Evolutionary conservation across 768 basidiomycete species (phyloP), one percentile per base, ranked within the genome.

Genomic region (Clathrus columnatus): DNA sequence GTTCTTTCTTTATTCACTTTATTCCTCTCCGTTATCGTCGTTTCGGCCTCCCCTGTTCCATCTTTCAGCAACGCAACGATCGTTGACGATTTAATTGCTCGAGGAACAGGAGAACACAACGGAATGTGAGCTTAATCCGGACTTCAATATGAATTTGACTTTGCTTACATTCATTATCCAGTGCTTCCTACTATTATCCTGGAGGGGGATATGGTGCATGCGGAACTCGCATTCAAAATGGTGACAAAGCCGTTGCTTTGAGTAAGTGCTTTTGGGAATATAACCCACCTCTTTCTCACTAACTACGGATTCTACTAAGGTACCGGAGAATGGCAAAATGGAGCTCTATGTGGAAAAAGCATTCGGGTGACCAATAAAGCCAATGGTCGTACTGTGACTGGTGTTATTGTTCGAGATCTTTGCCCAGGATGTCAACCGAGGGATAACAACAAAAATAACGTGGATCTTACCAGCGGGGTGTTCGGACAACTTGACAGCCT

Each of bases 381-480:
- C 24, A 82, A 80, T 69, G 73, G 76, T 48, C 78, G 81, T 67
- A 64, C 67, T 17, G 76, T 88, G 56, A 73, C 68, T 4, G 90
- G 83, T 46, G 36, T 36, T 14, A 76, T 73, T 24, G 74, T 96
- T 60, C 87, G 78, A 11, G 91, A 92, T 61, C 82, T 76, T 30
- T 95, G 91, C 75, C 89, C 90, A 23, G 84, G 84, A 18, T 95
- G 91, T 72, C 36, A 36, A 11, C 14, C 36, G 11, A 36, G 36
- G n/a, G 36, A 36, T n/a, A 20, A 20, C 20, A 23, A 24, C 0
- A 81, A 78, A 27, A 77, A 85, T 67, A 87, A 84, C 16, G 82
- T 95, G 64, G 87, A 89, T 63, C 73, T 89, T 43, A 87, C 87
- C 18, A 53, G 61, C 49, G 81, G 63, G 52, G 86, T 87, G 45